Base-by-base conservation (phyloP, 1,139 yeast species). In the Kluyveromyces sp. region DNA sequence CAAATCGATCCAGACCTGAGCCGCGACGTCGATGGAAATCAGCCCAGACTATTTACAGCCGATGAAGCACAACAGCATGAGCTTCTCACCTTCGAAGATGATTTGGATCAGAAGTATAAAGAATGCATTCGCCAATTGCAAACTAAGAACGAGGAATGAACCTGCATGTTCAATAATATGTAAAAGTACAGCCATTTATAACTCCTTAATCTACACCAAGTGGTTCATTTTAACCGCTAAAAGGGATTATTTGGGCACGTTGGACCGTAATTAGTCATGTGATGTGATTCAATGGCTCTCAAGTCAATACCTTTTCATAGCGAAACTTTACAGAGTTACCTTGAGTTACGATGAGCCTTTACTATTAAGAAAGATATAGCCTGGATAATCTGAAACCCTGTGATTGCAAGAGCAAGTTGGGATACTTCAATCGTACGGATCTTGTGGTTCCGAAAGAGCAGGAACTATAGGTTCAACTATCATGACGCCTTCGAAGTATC, bases 1-100 rank as follows among this genome's bases (percentile, higher is more conserved):
- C 71, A 65, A 41, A 57, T 80, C 31, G 74, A 76, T 55, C 65
- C 63, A 46, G 69, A 59, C 54, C 62, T 66, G 33, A 60, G 61
- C 41, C 61, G 71, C 52, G 56, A 55, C 26, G 56, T 49, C 6
- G 53, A 46, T 38, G 57, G 59, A 3, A 45, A 40, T n/a, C 36
- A 49, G 20, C 53, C 54, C 17, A 41, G 38, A 22, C 18, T 35
- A 6, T 48, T 36, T 30, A 43, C 39, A 13, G 41, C 33, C 13
- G 40, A 16, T 3, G 42, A 44, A n/a, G 37, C 26, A 6, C 26
- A 30, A 20, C 33, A 34, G 15, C 22, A 28, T 15, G 42, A 32
- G 33, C 39, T 20, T 34, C 36, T 22, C 20, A 49, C 13, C 48
- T 47, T 53, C 19, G 49, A 58, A n/a, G 60, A 58, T 9, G 45